Base-by-base conservation (phyloP, 2,329 filamentous ascomycete species). In the Neofusicoccum ribis region DNA sequence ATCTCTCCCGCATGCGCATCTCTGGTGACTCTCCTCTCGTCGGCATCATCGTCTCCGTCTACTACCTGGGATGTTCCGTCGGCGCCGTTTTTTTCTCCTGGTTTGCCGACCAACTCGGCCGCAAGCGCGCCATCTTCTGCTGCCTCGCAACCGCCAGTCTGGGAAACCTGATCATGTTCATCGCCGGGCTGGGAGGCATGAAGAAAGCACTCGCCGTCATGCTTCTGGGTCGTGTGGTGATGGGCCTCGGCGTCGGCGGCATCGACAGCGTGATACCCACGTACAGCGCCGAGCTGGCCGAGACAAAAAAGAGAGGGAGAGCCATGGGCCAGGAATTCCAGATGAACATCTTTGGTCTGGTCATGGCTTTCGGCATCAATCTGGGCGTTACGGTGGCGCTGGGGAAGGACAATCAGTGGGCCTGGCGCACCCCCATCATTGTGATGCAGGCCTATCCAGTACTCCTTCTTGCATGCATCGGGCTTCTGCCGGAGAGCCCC, bases 281-380 rank as follows among this genome's bases (percentile, higher is more conserved):
- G 1, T 88, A 88, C 74, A 84, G 80, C 65, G 81, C 81, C 14
- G 86, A 88, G 70, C 76, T 88, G 37, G 79, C 81, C 2, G 81
- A 81, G n/a, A 86, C 88, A 69, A 83, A 82, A 56, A 80, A 83
- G 2, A 76, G 86, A 50, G 86, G 86, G 5, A 83, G 83, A 68
- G 85, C 86, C 1, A 73, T 89, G 49, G 85, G 85, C 1, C 84
- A 89, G 70, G 86, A 88, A 69, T 89, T 89, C 69, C 86, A 88
- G 71, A 84, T 82, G 72, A 89, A 89, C 68, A 88, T 89, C 67
- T 85, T 88, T 64, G 85, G 86, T 0, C 73, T 89, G 2, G 80
- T 87, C 66, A 82, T 87, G 81, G 86, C 86, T 0, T 88, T 88
- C 71, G 82, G 78, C 0, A 83, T 88, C 72, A 89, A 88, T 68